Percentiles rank a stretch among this genome's conserved stretches.
These are phyloP conservation scores for Aspergillus cavernicola DNA, from an alignment of 495 filamentous ascomycete genomes.

Conservation along the genomic window DNA sequence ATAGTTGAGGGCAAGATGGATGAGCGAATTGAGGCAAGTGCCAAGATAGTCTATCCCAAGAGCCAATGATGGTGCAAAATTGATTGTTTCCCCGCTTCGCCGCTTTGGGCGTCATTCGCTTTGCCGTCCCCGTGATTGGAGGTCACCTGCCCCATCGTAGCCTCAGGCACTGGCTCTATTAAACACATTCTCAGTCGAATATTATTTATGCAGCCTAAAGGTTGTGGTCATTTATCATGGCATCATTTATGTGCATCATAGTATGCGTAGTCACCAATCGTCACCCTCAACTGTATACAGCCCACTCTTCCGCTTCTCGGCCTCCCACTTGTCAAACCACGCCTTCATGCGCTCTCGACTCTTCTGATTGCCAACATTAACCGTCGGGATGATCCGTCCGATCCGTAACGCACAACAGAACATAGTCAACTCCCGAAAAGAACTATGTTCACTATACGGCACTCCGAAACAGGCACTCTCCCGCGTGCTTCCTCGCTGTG, in stretches of 20 bases:
- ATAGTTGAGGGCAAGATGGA: background rate
- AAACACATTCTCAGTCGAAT: no score
- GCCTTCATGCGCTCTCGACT: constrained; percentile 78
- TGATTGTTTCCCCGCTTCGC: background rate
- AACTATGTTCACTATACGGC: constrained; percentile 93
- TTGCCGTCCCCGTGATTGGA: constrained; percentile 3
- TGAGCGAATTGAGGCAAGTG: constrained; percentile 1
- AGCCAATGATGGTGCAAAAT: background rate
- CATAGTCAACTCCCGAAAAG: constrained; percentile 88
- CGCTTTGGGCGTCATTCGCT: background rate
- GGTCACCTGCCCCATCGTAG: background rate
- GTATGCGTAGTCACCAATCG: constrained; percentile 27
- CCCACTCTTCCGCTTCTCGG: constrained; percentile 79
- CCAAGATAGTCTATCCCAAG: background rate
- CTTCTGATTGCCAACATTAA: constrained; percentile 77
- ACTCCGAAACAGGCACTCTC: constrained; percentile 83
- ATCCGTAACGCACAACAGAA: constrained; percentile 86
- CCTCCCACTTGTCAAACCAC: constrained; percentile 86
- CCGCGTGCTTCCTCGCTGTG: constrained; percentile 73
- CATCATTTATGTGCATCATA: no score
- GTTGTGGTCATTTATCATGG: no score
- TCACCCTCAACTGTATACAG: constrained; percentile 47
- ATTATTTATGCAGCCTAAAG: no score
- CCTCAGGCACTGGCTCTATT: background rate
- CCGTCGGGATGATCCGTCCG: constrained; percentile 86